A percentile compares a stretch with the other conserved stretches of the same genome.
Conservation (phyloP, 495 filamentous ascomycete genomes). For the Podospora pseudopauciseta region DNA sequence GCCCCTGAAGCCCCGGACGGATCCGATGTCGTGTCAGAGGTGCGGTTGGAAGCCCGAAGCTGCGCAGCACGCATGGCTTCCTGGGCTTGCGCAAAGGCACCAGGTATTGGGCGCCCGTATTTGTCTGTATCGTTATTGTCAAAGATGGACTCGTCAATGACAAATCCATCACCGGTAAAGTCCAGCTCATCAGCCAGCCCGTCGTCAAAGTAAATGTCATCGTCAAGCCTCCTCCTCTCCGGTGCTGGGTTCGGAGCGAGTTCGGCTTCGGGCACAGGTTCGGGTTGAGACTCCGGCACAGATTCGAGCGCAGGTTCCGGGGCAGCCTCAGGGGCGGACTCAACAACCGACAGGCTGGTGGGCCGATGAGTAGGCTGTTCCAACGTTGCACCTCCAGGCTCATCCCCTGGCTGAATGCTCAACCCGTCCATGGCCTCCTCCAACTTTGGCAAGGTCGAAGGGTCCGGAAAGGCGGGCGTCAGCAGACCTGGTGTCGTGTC, state of each 20-base stretch:
- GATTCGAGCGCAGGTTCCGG: not conserved
- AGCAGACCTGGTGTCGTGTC: slow-evolving; percentile 31
- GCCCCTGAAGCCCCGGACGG: slow-evolving; percentile 38
- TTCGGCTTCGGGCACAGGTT: not conserved
- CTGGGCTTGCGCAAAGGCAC: slow-evolving; percentile 45
- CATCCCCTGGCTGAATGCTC: slow-evolving; percentile 35
- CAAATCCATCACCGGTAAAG: slow-evolving; percentile 47
- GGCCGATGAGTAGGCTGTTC: slow-evolving; percentile 5
- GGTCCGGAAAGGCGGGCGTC: slow-evolving; percentile 15
- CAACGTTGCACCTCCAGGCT: slow-evolving; percentile 3
- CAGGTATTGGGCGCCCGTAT: slow-evolving; percentile 52
- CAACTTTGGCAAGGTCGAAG: slow-evolving; percentile 4
- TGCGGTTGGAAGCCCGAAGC: slow-evolving; percentile 31
- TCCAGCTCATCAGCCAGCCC: slow-evolving; percentile 56
- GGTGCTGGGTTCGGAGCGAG: slow-evolving; percentile 25
- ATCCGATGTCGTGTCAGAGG: slow-evolving; percentile 39
- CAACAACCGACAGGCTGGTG: slow-evolving; percentile 3
- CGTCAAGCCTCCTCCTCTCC: slow-evolving; percentile 31
- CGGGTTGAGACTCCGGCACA: not conserved
- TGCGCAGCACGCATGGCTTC: slow-evolving; percentile 34
- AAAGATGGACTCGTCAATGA: slow-evolving; percentile 78
- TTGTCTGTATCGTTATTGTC: slow-evolving; percentile 60
- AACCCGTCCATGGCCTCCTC: slow-evolving; percentile 28
- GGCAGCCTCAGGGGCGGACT: not conserved
- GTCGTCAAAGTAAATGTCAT: slow-evolving; percentile 82